Evolutionary conservation across 1,284 basidiomycete species (phyloP), one percentile per base, ranked within the genome.

Genomic region (Boletus sp.): DNA sequence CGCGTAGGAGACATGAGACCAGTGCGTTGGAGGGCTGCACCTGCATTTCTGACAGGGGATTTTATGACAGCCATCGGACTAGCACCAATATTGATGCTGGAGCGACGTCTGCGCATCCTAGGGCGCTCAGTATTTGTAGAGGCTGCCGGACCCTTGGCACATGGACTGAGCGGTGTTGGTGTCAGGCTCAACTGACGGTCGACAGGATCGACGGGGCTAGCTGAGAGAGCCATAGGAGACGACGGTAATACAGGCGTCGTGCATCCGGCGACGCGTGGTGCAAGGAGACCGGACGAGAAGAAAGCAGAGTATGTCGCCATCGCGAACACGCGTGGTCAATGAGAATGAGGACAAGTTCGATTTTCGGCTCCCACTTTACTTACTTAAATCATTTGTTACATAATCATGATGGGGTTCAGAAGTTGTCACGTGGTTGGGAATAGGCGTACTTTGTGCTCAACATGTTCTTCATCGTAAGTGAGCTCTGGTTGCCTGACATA

Each of bases 391-490:
- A 13, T 27, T 10, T 10, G 27, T 27, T 27, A 27, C 27, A 6
- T 27, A 27, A 27, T 27, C 27, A 13, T 5, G 13, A 22, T 27
- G 27, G 12, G 27, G 13, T 12, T 13, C 7, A 16, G 30, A 32
- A n/a, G n/a, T 8, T 34, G 52, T 58, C 54, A 58, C 55, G 56
- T 52, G 53, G 22, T 22, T 6, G 22, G 26, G 12, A 13, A 10
- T 27, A 12, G 12, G 26, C 26, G 26, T 13, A 27, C 9, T n/a
- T n/a, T 39, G 17, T 20, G 34, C 16, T 37, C 56, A 33, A 37
- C 42, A 88, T 88, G 85, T 88, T 88, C 72, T 88, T 88, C 74
- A 88, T 88, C 55, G 84, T 84, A 66, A 73, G 80, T 70, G 45
- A 14, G 16, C 20, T 14, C 25, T 12, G 30, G 37, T 41, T 27